Base-by-base conservation (phyloP, 1,284 basidiomycete genomes). In the Dichomitus squalens region DNA sequence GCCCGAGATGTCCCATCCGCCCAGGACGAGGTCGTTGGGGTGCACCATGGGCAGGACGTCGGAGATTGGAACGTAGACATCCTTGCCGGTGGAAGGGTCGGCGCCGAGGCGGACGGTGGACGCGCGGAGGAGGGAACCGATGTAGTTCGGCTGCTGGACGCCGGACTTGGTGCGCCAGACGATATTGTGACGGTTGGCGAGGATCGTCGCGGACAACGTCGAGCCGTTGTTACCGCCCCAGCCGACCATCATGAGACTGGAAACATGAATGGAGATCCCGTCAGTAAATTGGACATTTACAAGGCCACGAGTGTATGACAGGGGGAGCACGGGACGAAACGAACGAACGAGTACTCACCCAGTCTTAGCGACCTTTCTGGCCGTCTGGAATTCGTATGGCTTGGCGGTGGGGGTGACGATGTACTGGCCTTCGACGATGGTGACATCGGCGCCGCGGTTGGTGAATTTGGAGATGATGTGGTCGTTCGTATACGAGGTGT, bases 31-130 rank as follows among this genome's bases (percentile, higher is more conserved):
- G 77, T 99, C 97, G 75, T 98, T 96, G 64, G 96, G 96, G 80
- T 98, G 96, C 55, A 98, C 95, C 93, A 97, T 98, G 58, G 96
- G 96, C 49, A 98, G 84, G 65, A 98, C 87, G 70, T 97, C 95
- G 41, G 88, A 92, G 73, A 98, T 81, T 44, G 96, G 96, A 62
- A 98, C 90, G 72, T 96, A 85, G 64, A 98, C 87, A 70, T 98
- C 96, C 79, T 95, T 95, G 70, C 92, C 92, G 2, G 89, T 90
- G 55, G 76, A 72, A 50, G 89, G 84, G 70, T 99, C 95, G 53
- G 83, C 84, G 52, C 97, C 96, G 60, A 99, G 86, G 68, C 93
- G 88, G 65, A 98, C 86, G 57, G 96, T 98, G 54, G 95, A 98
- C 14, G 95, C 96, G 63, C 95, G 93, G 57, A 98, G 88, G 69